phyloP scores from a whole-genome alignment of 2,329 filamentous ascomycete species.

The Pyrenophora graminea region DNA sequence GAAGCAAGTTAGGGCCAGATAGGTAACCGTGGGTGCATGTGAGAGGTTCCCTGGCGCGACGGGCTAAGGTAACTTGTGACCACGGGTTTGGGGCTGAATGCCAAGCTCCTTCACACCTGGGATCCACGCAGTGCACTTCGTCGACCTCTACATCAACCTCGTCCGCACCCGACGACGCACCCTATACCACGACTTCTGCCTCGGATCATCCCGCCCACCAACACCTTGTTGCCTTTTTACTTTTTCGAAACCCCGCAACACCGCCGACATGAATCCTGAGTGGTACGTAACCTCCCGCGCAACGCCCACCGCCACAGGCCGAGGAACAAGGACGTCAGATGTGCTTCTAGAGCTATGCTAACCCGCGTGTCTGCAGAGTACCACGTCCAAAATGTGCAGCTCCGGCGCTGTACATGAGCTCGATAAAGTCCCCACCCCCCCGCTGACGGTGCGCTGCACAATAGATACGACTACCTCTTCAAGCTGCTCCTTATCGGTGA shows the following conservation, averaged over 20 bases:
- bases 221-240: constrained; percentile 15
- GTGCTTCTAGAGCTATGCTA: constrained; percentile 25
- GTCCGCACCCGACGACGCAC: constrained; percentile 29
- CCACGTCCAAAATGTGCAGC: constrained; percentile 4
- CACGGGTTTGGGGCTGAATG: constrained; percentile 23
- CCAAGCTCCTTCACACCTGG: constrained; percentile 27
- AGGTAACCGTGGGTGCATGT: constrained; percentile 19
- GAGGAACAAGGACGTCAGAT: constrained; percentile 13
- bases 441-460: constrained; percentile 27
- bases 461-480: constrained; percentile 99
- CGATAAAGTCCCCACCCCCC: constrained; percentile 10
- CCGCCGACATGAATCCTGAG: constrained; percentile 83
- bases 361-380: constrained; percentile 34
- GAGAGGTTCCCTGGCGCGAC: constrained; percentile 27
- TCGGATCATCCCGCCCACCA: constrained; percentile 15
- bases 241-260: constrained; percentile 14
- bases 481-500: constrained; percentile 99
- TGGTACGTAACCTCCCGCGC: constrained; percentile 66
- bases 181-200: constrained; percentile 28
- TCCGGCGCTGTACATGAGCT: constrained; percentile 6
- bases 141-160: constrained; percentile 25
- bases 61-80: constrained; percentile 29
- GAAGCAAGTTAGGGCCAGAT: constrained; percentile 21
- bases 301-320: constrained; percentile 36
- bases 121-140: constrained; percentile 22